phyloP scores from a whole-genome alignment of 805 yeast species.

The Kazachstania psychrophila region DNA sequence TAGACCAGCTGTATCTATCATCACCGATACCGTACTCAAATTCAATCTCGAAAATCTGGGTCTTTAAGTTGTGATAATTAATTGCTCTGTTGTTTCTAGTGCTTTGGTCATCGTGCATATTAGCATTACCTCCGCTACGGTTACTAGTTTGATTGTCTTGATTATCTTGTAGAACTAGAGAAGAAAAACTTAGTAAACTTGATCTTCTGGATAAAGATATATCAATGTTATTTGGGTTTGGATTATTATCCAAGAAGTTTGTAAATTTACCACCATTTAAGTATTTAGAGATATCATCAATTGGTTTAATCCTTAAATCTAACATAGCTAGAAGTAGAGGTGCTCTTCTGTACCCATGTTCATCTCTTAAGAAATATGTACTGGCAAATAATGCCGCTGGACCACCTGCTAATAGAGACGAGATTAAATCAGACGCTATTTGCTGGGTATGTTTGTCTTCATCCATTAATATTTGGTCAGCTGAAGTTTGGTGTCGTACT shows the following conservation, averaged over 20 bases:
- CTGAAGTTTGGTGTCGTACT: neutral
- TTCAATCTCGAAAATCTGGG: conserved; percentile 44
- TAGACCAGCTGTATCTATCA: conserved; percentile 68
- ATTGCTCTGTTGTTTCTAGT: neutral
- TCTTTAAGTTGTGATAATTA: conserved; percentile 1
- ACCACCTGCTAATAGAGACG: conserved; percentile 52
- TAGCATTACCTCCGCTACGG: neutral
- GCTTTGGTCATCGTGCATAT: neutral
- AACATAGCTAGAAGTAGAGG: conserved; percentile 72
- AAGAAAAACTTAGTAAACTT: conserved; percentile 3
- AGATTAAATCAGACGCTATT: conserved; percentile 37
- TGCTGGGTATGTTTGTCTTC: conserved; percentile 15
- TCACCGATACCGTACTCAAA: conserved; percentile 87
- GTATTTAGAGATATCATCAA: conserved; percentile 23
- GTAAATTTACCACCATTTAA: conserved; percentile 2
- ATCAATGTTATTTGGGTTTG: neutral
- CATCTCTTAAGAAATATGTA: conserved; percentile 67
- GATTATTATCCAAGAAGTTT: neutral
- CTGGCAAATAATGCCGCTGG: conserved; percentile 72
- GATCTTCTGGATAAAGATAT: conserved; percentile 4
- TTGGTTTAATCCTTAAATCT: conserved; percentile 47
- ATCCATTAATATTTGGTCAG: neutral
- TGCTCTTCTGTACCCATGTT: conserved; percentile 65
- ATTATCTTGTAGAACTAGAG: neutral
- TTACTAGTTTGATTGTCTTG: too few relatives aligned